phyloP scores from a whole-genome alignment of 306 rosid genomes.

The Morella rubra region DNA sequence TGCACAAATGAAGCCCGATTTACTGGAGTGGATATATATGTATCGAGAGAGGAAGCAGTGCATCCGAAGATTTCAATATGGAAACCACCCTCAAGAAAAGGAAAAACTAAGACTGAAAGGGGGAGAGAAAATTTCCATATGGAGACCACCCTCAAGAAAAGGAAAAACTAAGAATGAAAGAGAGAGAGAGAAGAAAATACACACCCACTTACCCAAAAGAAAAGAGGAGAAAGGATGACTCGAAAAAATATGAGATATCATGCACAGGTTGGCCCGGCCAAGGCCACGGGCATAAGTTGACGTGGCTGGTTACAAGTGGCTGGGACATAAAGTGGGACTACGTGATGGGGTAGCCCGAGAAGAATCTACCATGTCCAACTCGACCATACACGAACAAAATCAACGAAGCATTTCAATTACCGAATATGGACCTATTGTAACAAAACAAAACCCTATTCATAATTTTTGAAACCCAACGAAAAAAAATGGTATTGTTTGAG shows the following conservation, averaged over 20 bases:
- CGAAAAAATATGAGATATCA: slow-evolving; percentile 20
- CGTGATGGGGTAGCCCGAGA: slow-evolving; percentile 33
- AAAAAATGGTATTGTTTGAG: neutral
- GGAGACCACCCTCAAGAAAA: neutral
- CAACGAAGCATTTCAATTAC: slow-evolving; percentile 10
- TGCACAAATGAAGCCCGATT: slow-evolving; percentile 15
- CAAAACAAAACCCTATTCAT: slow-evolving; percentile 31
- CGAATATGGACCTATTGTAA: slow-evolving; percentile 18
- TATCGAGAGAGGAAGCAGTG: neutral
- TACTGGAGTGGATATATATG: neutral
- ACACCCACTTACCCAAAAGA: too few species aligned
- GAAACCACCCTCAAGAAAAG: neutral
- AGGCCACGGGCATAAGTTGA: slow-evolving; percentile 46
- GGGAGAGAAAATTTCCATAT: neutral
- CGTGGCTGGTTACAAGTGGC: slow-evolving; percentile 49
- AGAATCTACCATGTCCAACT: slow-evolving; percentile 41
- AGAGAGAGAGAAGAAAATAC: neutral
- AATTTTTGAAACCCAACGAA: neutral
- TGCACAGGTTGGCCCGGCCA: slow-evolving; percentile 24
- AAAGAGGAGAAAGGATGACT: neutral
- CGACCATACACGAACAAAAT: slow-evolving; percentile 12
- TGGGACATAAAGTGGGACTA: slow-evolving; percentile 30
- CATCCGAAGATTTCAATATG: neutral
- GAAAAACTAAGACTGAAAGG: neutral
- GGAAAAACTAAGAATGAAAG: neutral